Base-by-base conservation (phyloP, 139 green algal species). In the Pleodorina starrii region DNA sequence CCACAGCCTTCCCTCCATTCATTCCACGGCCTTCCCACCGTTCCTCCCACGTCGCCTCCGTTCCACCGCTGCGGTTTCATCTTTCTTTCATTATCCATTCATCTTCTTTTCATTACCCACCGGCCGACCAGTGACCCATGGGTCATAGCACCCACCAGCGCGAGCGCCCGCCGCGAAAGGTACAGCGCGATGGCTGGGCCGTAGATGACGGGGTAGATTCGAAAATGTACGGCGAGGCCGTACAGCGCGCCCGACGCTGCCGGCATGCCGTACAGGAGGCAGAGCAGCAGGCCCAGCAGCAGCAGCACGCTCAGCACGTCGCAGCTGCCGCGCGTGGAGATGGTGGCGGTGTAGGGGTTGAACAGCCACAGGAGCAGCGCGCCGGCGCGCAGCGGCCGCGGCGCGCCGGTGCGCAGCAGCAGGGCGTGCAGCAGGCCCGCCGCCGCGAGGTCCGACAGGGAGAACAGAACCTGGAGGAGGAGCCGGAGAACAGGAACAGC, bases 181-280 rank as follows among this genome's bases (percentile, higher is more conserved):
- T 95, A 94, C 21, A 96, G 91, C 77, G 96, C 85, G 5, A 97
- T 90, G 16, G 94, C 89, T 3, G 98, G 94, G 14, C 91, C 93
- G 83, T 98, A 99, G 73, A 99, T 97, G 48, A 99, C 94, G 5
- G 97, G 97, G 89, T 98, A 99, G 21, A 99, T 90, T 2, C 97
- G 92, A 80, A 97, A 96, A 89, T 99, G 97, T 60, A 99, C 97
- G 38, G 94, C 94, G 48, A 99, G 74, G 4, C 97, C 97, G 72
- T 96, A 99, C 76, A 97, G 38, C 25, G 40, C 10, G 69, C 95
- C 16, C 89, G 91, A 12, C 38, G 50, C 14, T 7, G 50, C 19
- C 54, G 36, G 5, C 51, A 35, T 63, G 17, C 63, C 86, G 19
- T 86, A n/a, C 59, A 89, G 36, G 59, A 97, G 86, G 40, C 92